phyloP scores from a whole-genome alignment of 2,329 filamentous ascomycete genomes.

The Monosporascus ibericus region DNA sequence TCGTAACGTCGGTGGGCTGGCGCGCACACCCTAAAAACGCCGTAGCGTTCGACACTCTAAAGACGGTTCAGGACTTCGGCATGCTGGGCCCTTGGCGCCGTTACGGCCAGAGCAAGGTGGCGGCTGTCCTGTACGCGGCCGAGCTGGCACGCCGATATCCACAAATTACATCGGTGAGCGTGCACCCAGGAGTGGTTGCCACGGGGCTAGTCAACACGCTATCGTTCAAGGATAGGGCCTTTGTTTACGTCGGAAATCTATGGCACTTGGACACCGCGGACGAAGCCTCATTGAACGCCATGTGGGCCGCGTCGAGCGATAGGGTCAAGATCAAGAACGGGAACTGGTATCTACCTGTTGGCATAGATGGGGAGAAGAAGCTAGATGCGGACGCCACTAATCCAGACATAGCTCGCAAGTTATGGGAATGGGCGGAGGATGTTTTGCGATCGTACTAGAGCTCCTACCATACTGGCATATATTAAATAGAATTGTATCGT shows the following conservation, averaged over 20 bases:
- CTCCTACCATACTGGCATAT: too few species aligned
- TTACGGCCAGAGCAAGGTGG: constrained; percentile 24
- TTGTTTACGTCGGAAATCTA: constrained; percentile 11
- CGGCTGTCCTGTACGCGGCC: constrained; percentile 21
- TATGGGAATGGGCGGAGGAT: constrained; percentile 32
- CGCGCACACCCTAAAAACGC: constrained; percentile 12
- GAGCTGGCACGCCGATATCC: constrained; percentile 21
- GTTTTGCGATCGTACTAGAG: too few species aligned
- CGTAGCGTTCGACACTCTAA: constrained; percentile 18
- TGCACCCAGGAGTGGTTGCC: constrained; percentile 22
- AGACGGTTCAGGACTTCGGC: constrained; percentile 13
- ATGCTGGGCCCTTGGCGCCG: constrained; percentile 14
- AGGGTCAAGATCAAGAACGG: constrained; percentile 25
- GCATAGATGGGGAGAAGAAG: constrained; percentile 14
- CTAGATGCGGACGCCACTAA: constrained; percentile 21
- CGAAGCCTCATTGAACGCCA: constrained; percentile 31
- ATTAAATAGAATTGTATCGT: too few species aligned
- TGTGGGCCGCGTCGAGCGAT: constrained; percentile 32
- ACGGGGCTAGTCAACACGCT: constrained; percentile 19
- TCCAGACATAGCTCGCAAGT: constrained; percentile 21
- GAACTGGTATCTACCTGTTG: constrained; percentile 32
- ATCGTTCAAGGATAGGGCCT: constrained; percentile 3
- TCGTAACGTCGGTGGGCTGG: constrained; percentile 18
- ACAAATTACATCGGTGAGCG: constrained; percentile 14
- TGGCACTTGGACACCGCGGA: constrained; percentile 19